A percentile compares a stretch with the other conserved stretches of the same genome.
Evolutionary conservation across 2,329 filamentous ascomycete species (phyloP).

Genomic region (Cercospora berteroae): DNA sequence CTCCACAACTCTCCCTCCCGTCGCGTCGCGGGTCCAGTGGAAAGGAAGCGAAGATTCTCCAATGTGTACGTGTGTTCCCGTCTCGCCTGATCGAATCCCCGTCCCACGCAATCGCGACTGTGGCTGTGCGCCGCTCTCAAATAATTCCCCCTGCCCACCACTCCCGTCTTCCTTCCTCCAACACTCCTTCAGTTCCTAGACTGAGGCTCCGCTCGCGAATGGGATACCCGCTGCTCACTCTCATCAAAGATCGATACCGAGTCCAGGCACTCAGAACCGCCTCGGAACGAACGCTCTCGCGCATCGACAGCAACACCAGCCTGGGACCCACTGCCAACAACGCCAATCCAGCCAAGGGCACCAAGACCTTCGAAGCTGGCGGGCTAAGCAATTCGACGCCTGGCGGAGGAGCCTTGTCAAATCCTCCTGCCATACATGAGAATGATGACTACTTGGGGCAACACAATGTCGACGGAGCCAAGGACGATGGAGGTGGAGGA

Average conservation of each 20-base stretch:
- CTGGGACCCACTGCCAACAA: background rate
- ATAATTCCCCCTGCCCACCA: background rate
- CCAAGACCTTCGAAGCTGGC: constrained; percentile 34
- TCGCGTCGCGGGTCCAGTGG: background rate
- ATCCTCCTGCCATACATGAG: constrained; percentile 22
- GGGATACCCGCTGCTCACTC: constrained; percentile 20
- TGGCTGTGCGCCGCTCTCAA: background rate
- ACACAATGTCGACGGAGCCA: constrained; percentile 31
- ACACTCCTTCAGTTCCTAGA: constrained; percentile 15
- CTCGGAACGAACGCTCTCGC: constrained; percentile 17
- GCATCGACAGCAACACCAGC: constrained; percentile 14
- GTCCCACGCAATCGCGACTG: background rate
- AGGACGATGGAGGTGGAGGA: constrained; percentile 28
- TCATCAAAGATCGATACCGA: constrained; percentile 19
- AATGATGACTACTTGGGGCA: constrained; percentile 17
- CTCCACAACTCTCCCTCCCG: background rate
- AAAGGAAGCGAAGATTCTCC: background rate
- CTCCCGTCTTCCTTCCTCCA: background rate
- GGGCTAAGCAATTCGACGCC: constrained; percentile 31
- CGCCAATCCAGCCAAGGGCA: constrained; percentile 21
- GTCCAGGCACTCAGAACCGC: constrained; percentile 15
- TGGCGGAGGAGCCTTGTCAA: constrained; percentile 30
- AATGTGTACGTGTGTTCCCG: background rate
- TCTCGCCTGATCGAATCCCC: background rate
- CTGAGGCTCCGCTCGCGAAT: constrained; percentile 18